phyloP scores from a whole-genome alignment of 306 rosid species.

The Biancaea sappan region DNA sequence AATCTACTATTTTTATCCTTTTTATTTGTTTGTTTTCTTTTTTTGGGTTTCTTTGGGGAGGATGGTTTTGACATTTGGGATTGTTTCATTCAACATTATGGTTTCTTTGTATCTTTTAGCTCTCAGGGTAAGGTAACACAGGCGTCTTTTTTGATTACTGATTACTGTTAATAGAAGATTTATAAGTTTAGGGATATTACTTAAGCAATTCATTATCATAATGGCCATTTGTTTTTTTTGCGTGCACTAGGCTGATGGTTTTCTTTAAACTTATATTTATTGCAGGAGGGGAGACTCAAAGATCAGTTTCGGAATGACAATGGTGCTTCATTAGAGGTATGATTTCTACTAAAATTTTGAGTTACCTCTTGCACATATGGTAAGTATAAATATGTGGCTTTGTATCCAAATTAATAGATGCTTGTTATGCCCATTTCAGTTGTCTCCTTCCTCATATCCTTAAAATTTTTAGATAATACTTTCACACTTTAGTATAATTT shows the following conservation, averaged over 20 bases:
- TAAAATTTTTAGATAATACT: neutral
- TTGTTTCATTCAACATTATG: conserved; percentile 14
- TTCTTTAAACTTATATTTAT: conserved; percentile 22
- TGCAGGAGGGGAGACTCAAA: conserved; percentile 68
- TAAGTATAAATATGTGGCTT: conserved; percentile 19
- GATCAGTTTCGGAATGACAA: conserved; percentile 61
- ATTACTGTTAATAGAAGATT: neutral
- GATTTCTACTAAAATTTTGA: conserved; percentile 20
- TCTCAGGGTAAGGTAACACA: neutral
- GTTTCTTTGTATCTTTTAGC: conserved; percentile 31
- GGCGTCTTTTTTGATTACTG: neutral
- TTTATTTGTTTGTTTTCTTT: neutral
- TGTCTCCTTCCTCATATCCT: neutral
- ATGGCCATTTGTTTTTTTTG: conserved; percentile 17
- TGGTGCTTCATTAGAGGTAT: conserved; percentile 64
- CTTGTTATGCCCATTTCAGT: conserved; percentile 18
- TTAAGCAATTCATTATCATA: conserved; percentile 4
- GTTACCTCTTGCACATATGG: conserved; percentile 6
- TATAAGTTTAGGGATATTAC: conserved; percentile 12
- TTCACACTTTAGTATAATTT: conserved; percentile 24
- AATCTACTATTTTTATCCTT: neutral
- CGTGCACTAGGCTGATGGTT: neutral
- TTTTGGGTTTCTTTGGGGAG: neutral
- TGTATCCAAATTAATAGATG: conserved; percentile 23
- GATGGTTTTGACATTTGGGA: neutral